Base-by-base conservation (phyloP, 257 asterid species). In the Fraxinus excelsior region DNA sequence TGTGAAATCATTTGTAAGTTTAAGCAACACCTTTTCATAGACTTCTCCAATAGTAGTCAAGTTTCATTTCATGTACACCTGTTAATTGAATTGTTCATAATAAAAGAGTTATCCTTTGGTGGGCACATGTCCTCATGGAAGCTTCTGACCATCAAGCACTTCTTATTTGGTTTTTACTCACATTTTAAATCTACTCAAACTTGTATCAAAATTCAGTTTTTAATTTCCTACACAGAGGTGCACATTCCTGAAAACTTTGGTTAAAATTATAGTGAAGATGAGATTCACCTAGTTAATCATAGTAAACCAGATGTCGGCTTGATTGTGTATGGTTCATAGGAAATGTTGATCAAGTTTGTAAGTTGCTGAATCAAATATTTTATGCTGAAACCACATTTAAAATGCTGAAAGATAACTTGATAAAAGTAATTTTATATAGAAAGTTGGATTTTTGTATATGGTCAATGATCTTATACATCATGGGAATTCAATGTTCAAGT, bases 401-500 rank as follows among this genome's bases (percentile, higher is more conserved):
- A 37, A 37, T 7, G 60, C 60, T 70, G 5, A 29, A 70, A 49
- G 42, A 21, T 38, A 11, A 3, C 44, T 23, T 38, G 35, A 37
- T 7, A 37, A 8, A 37, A 49, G 8, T 74, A 56, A 67, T 58
- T 49, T 14, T 37, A 40, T 51, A 79, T 37, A 37, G 49, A 58
- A 56, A 10, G 19, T 23, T 68, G 34, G 40, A 25, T 76, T 73
- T 28, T 12, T 7, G 25, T 19, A 38, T 67, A 7, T 71, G 79
- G 7, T 49, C 49, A 62, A 2, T 73, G 14, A 70, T 66, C 37
- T 32, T 69, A 25, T 31, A 5, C 25, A 14, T 2, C 40, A 38
- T 11, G n/a, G 56, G 26, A 53, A 31, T 67, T 40, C 75, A 62
- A 77, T 67, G 46, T 68, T 73, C 3, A 49, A 23, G 35, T 60